Percentiles rank a stretch among this genome's conserved stretches.
Conservation (phyloP, 345 rosid genomes). For the Populus nigra region DNA sequence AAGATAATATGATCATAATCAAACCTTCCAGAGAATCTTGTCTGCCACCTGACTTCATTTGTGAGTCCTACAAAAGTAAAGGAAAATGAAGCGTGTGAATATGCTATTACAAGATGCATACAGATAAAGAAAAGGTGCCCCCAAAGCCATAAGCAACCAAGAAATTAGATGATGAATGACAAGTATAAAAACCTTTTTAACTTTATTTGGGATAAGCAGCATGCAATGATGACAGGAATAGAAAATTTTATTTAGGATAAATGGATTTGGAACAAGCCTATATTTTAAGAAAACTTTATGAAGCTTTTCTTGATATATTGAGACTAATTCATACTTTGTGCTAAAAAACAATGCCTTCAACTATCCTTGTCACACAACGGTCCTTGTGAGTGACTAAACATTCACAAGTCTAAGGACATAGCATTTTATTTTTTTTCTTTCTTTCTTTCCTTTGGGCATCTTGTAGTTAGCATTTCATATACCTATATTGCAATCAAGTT, state of each 20-base stretch:
- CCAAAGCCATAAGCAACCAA: neutral
- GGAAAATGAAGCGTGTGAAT: constrained; percentile 7
- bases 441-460: neutral
- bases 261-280: neutral
- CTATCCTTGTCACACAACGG: neutral
- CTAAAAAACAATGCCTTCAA: neutral
- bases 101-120: neutral
- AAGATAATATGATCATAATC: constrained; percentile 10
- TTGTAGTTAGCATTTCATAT: neutral
- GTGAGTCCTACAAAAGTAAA: constrained; percentile 51
- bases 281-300: neutral
- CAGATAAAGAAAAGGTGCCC: neutral
- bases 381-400: neutral
- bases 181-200: neutral
- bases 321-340: neutral
- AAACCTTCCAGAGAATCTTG: constrained; percentile 73
- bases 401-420: neutral
- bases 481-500: neutral
- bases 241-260: neutral
- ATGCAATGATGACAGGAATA: neutral
- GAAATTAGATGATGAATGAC: neutral
- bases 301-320: neutral
- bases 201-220: neutral
- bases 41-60: constrained; percentile 70
- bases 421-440: neutral